Evolutionary conservation across 2,329 filamentous ascomycete genomes (phyloP).

Genomic region (Calonectria henricotiae): DNA sequence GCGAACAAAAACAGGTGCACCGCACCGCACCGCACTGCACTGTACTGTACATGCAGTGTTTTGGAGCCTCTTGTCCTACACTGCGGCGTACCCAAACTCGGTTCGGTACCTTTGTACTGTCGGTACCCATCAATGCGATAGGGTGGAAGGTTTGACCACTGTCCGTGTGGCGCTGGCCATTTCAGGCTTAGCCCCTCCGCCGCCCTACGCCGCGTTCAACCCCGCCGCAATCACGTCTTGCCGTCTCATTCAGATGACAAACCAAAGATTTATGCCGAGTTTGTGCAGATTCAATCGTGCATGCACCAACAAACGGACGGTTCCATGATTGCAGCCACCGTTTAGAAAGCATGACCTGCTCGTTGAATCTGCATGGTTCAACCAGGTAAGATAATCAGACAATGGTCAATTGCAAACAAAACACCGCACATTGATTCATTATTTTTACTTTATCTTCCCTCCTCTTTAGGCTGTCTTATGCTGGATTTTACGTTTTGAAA

Average conservation of each 20-base stretch:
- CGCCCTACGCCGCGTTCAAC: conserved; percentile 23
- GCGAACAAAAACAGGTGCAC: background rate
- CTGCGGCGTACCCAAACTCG: conserved; percentile 15
- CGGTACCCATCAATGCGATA: conserved; percentile 19
- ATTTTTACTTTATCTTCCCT: background rate
- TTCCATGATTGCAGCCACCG: background rate
- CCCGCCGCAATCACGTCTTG: conserved; percentile 13
- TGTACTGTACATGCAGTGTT: conserved; percentile 7
- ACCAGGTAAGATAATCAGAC: too few relatives aligned
- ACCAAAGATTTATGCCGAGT: conserved; percentile 7
- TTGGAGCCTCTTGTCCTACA: conserved; percentile 7
- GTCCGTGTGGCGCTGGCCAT: conserved; percentile 24
- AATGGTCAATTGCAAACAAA: too few relatives aligned
- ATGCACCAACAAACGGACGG: conserved; percentile 21
- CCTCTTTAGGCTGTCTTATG: background rate
- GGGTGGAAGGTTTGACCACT: conserved; percentile 29
- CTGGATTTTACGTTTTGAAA: background rate
- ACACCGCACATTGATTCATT: background rate
- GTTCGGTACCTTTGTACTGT: conserved; percentile 8
- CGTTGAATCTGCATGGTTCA: background rate
- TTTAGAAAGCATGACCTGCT: background rate
- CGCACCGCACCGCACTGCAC: background rate
- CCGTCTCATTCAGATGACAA: conserved; percentile 29
- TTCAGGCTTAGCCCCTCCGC: conserved; percentile 24
- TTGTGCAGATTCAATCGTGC: conserved; percentile 4